These are phyloP conservation scores for Tolypocladium ophioglossoides DNA, from an alignment of 2,329 filamentous ascomycete species.

Conservation along the genomic window DNA sequence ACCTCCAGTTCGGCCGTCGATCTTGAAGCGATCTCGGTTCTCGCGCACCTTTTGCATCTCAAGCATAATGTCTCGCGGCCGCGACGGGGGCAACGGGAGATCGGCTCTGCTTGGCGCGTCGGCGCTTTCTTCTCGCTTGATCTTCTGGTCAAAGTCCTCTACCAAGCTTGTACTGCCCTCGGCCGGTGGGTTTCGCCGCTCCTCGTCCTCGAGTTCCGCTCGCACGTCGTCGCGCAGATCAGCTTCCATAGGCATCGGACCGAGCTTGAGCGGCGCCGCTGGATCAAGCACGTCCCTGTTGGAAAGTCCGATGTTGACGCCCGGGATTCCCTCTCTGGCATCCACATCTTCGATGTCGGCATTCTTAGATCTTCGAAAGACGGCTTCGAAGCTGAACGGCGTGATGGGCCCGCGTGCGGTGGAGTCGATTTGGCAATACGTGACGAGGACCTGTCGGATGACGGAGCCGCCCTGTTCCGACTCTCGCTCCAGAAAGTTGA, in stretches of 20 bases:
- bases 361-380: conserved; percentile 46
- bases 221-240: conserved; percentile 78
- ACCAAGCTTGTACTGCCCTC: conserved; percentile 64
- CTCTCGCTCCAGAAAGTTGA: conserved; percentile 85
- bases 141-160: conserved; percentile 79
- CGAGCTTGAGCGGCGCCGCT: conserved; percentile 56
- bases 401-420: conserved; percentile 53
- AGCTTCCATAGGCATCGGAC: conserved; percentile 71
- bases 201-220: conserved; percentile 77
- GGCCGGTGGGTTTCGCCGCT: conserved; percentile 62
- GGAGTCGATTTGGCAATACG: conserved; percentile 46
- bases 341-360: conserved; percentile 53
- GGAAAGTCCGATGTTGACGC: conserved; percentile 49
- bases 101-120: conserved; percentile 71
- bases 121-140: conserved; percentile 80
- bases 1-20: conserved; percentile 74
- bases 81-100: conserved; percentile 77
- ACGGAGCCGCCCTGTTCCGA: conserved; percentile 69
- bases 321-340: conserved; percentile 53
- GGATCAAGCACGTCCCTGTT: conserved; percentile 51
- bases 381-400: conserved; percentile 51
- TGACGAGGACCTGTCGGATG: conserved; percentile 61
- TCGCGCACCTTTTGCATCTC: conserved; percentile 93
- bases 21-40: conserved; percentile 82
- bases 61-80: conserved; percentile 82